Evolutionary conservation across 1,284 basidiomycete genomes (phyloP).

Genomic region (Ceratobasidium sp.): DNA sequence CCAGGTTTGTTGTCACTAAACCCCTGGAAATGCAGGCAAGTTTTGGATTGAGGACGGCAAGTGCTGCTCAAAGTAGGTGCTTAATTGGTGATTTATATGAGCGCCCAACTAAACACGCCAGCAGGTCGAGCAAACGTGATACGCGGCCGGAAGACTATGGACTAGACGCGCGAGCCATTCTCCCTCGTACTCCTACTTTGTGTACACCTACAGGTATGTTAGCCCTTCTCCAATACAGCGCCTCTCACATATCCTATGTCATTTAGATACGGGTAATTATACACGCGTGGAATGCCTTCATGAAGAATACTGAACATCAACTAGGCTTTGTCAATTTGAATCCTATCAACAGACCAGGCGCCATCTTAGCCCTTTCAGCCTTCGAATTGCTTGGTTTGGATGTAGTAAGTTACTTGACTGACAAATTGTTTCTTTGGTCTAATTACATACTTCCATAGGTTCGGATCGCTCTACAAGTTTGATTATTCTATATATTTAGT

Average conservation of each 20-base stretch:
- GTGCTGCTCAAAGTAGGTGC: conserved; percentile 6
- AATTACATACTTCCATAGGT: background rate
- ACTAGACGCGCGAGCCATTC: no score
- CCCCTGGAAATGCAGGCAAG: conserved; percentile 15
- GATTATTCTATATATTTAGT: background rate
- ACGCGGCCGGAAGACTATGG: background rate
- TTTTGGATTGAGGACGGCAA: conserved; percentile 1
- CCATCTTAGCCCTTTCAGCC: background rate
- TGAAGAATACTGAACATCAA: no score
- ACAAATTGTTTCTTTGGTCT: no score
- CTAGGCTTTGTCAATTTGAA: background rate
- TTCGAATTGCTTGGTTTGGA: background rate
- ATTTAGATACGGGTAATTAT: no score
- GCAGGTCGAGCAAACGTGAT: background rate
- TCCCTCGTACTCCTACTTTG: background rate
- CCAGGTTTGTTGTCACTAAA: background rate
- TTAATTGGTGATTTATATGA: background rate
- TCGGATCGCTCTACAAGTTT: background rate
- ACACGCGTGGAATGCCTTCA: no score
- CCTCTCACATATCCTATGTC: no score
- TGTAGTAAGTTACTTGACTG: background rate
- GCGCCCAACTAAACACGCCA: background rate
- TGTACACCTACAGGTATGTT: background rate
- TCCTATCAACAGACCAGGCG: background rate
- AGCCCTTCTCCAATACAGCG: background rate